Evolutionary conservation across 1,139 yeast genomes (phyloP), one percentile per base, ranked within the genome.

Genomic region (Kodamaea arcana): DNA sequence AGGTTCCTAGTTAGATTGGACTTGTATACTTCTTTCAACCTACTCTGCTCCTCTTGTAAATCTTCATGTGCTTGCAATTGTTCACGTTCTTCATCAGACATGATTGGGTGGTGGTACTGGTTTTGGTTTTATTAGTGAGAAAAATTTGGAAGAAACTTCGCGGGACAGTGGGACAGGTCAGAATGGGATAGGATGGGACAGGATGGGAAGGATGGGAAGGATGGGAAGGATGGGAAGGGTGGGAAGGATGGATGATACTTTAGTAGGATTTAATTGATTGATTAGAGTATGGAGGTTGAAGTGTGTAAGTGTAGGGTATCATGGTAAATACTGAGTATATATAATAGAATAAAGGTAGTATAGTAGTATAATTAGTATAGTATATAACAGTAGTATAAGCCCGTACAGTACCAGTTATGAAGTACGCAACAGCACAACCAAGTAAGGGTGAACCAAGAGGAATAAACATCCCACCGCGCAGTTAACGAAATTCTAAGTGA

Each of bases 1-100:
- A 37, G 41, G 27, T 37, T 32, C 23, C 37, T 30, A 6, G 41
- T 37, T 16, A 37, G 32, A 27, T 37, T 37, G 24, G 37, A 34
- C 28, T 35, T 29, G 37, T 34, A 37, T 22, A n/a, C 23, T 14
- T 25, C 28, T 25, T 25, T 25, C 11, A 25, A 25, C 14, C 28
- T 12, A 25, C 9, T 13, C 11, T 25, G 28, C 17, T 25, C 28
- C 9, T 25, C 17, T 14, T 25, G 28, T 14, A 25, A 25, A 8
- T 25, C 15, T 14, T 25, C 28, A 25, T 25, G 28, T 13, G 12
- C 28, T 18, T 18, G 6, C 9, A 18, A 18, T 18, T 18, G 22
- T 18, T 18, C 22, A 18, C 22, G 22, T 18, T 18, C 22, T 18
- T 18, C 22, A 18, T 18, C 22, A 18, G 22, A 18, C 22, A 18